Base-by-base conservation (phyloP, 2,329 filamentous ascomycete species). In the Penicillium sp. region DNA sequence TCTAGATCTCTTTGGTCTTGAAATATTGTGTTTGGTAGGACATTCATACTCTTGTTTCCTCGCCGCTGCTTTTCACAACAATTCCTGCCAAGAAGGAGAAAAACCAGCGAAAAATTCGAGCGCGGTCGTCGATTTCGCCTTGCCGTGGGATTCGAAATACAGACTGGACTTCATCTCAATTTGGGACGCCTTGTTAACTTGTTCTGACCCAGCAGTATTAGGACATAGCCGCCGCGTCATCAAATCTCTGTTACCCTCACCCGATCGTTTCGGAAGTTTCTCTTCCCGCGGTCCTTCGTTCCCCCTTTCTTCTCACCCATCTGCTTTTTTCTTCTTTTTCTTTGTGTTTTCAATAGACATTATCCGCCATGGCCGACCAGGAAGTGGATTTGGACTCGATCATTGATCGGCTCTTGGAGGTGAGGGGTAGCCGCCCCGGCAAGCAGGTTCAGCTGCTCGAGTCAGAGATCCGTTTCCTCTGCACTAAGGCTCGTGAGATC, bases 311-410 rank as follows among this genome's bases (percentile, higher is more conserved):
- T 61, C 47, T 18, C 23, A 30, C 40, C n/a, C 19, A 29, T 35
- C 56, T 61, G 60, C 56, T 56, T 51, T 52, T 60, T 61, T 57
- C 61, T 62, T 51, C 62, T 61, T 63, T 64, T 61, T 61, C 57
- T 55, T 63, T 5, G 23, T 23, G 23, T 59, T 59, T 56, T 64
- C 63, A 54, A 64, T 65, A 68, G 60, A 74, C 68, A 69, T 68
- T 56, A 69, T 70, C 74, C 75, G 77, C 74, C 73, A 90, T 90
- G 87, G 86, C 86, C 75, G 87, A 89, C 77, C 79, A 84, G 72
- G 93, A 97, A 79, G 90, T 97, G 79, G 93, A 97, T 81, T 84
- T 99, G 80, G 94, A 99, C 79, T 97, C 92, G 71, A 96, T 97
- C 86, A 97, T 99, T 82, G 93, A 97, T 78, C 87, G 94, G 78